Conservation (phyloP, 225 moss, liverwort and hornwort species). For the Takakia lepidozioides region DNA sequence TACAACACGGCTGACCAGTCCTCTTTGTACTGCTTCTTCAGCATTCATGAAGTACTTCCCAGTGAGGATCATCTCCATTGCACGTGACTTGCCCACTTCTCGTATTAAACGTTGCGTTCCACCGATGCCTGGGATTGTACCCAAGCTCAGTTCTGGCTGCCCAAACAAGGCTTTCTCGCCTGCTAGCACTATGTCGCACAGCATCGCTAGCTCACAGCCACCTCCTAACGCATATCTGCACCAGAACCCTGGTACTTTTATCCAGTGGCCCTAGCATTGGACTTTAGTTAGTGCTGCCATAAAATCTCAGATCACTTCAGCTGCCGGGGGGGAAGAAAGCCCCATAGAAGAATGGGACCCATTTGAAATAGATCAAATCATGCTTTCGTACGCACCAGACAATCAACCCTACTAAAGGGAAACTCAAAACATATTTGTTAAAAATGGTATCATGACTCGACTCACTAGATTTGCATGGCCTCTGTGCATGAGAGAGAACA, state of each 20-base stretch:
- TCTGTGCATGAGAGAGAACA: no score
- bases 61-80: conserved; percentile 96
- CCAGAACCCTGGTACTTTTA: no score
- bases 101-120: conserved; percentile 93
- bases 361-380: no score
- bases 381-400: no score
- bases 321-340: background rate
- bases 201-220: conserved; percentile 91
- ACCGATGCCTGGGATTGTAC: conserved; percentile 86
- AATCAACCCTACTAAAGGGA: no score
- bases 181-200: conserved; percentile 87
- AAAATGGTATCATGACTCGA: no score
- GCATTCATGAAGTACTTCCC: conserved; percentile 87
- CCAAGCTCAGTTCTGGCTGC: conserved; percentile 87
- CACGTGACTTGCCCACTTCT: conserved; percentile 90
- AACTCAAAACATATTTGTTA: no score
- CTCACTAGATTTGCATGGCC: no score
- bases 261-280: no score
- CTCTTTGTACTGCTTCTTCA: conserved; percentile 69
- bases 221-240: conserved; percentile 92
- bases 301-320: background rate
- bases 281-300: no score
- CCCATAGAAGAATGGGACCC: no score
- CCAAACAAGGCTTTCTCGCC: conserved; percentile 93
- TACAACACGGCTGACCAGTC: conserved; percentile 89